Evolutionary conservation across 768 basidiomycete genomes (phyloP).

Genomic region (Leccinum longicurvipes): DNA sequence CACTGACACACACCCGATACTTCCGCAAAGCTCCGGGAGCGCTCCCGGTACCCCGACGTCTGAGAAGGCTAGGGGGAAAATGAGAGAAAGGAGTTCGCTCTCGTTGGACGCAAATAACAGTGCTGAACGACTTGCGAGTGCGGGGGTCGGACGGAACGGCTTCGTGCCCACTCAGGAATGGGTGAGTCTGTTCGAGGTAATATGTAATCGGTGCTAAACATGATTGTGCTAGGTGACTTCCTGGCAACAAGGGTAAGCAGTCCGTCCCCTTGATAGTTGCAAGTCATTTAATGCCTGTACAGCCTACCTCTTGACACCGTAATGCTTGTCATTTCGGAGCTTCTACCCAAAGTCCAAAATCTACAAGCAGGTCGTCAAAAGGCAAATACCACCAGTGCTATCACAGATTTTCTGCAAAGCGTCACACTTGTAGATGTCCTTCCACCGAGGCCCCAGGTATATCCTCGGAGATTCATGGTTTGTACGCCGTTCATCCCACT

Average conservation of each 20-base stretch:
- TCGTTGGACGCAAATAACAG: slow-evolving; percentile 49
- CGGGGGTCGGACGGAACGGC: slow-evolving; percentile 80
- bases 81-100: slow-evolving; percentile 67
- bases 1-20: slow-evolving; percentile 32
- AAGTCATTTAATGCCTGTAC: slow-evolving; percentile 6
- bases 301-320: slow-evolving; percentile 88
- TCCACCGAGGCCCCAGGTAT: slow-evolving; percentile 62
- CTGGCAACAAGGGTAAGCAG: slow-evolving; percentile 89
- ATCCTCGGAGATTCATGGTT: slow-evolving; percentile 75
- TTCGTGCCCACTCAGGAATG: slow-evolving; percentile 97
- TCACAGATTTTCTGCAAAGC: slow-evolving; percentile 71
- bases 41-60: slow-evolving; percentile 42
- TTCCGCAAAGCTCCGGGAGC: slow-evolving; percentile 44
- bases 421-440: slow-evolving; percentile 70
- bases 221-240: slow-evolving; percentile 61
- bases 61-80: slow-evolving; percentile 93
- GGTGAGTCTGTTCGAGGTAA: slow-evolving; percentile 44
- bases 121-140: slow-evolving; percentile 62
- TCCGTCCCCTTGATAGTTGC: not conserved
- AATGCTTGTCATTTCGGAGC: slow-evolving; percentile 83
- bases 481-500: slow-evolving; percentile 24
- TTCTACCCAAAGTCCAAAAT: slow-evolving; percentile 81
- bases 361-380: slow-evolving; percentile 67
- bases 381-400: slow-evolving; percentile 60
- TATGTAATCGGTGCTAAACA: slow-evolving; percentile 1